Evolutionary conservation across 768 basidiomycete genomes (phyloP).

Genomic region (Tricholoma sp.): DNA sequence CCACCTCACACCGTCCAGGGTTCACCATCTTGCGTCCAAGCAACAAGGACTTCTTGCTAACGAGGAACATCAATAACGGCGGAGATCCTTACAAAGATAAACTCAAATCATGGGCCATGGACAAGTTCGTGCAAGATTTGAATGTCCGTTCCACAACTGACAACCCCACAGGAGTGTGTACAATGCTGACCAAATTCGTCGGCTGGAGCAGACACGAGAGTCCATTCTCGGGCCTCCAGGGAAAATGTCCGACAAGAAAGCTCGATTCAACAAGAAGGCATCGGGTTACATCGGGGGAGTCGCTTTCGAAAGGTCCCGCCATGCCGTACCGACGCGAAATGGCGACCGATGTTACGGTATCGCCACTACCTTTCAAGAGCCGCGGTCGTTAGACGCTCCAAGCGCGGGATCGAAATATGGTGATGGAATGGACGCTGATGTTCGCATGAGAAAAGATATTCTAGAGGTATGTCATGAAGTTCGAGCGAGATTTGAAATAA

Average conservation of each 20-base stretch:
- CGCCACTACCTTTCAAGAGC: neutral
- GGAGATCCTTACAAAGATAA: neutral
- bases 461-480: neutral
- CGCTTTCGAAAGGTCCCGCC: neutral
- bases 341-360: neutral
- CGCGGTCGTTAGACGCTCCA: neutral
- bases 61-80: neutral
- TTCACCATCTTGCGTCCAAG: neutral
- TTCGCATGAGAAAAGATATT: neutral
- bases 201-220: neutral
- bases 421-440: neutral
- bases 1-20: neutral
- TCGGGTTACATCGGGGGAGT: neutral
- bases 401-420: neutral
- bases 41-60: neutral
- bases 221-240: neutral
- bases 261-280: neutral
- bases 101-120: neutral
- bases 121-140: neutral
- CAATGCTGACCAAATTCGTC: neutral
- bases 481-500: neutral
- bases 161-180: neutral
- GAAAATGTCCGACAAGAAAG: neutral
- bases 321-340: neutral
- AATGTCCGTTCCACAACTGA: neutral